Evolutionary conservation across 441 rosid species (phyloP).

Genomic region (Populus hybrid): DNA sequence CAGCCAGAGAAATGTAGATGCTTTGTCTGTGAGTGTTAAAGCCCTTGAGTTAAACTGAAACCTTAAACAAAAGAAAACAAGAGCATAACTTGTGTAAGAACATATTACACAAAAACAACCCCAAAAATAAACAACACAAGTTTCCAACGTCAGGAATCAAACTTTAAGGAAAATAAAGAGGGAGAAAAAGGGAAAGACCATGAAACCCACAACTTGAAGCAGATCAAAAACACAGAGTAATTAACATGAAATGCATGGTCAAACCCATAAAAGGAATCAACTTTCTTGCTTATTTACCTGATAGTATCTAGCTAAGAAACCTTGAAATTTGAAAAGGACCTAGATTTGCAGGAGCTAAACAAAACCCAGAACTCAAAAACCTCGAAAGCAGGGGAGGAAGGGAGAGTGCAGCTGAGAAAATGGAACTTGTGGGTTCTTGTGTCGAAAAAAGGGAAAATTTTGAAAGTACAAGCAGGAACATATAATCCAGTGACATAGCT

Average conservation of each 20-base stretch:
- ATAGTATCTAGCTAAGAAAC: not conserved
- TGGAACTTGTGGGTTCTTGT: not conserved
- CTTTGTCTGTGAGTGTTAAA: not conserved
- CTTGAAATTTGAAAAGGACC: not conserved
- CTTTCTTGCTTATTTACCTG: not conserved
- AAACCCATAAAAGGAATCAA: not conserved
- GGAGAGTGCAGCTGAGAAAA: not conserved
- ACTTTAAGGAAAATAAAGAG: not conserved
- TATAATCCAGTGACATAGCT: not conserved
- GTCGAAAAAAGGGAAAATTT: not conserved
- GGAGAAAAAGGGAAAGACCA: not conserved
- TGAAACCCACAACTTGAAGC: not conserved
- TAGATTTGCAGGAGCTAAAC: not conserved
- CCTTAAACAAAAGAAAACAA: not conserved
- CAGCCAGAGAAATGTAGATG: not conserved
- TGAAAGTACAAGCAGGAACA: not conserved
- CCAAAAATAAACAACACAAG: not conserved
- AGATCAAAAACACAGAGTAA: not conserved
- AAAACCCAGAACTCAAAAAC: not conserved
- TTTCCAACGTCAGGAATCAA: not conserved
- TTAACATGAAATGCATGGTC: not conserved
- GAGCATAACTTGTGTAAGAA: not conserved
- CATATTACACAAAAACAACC: not conserved
- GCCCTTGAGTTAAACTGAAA: not conserved
- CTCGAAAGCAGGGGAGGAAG: not conserved